phyloP scores from a whole-genome alignment of 768 basidiomycete species.

The Agrocybe chaxingu region DNA sequence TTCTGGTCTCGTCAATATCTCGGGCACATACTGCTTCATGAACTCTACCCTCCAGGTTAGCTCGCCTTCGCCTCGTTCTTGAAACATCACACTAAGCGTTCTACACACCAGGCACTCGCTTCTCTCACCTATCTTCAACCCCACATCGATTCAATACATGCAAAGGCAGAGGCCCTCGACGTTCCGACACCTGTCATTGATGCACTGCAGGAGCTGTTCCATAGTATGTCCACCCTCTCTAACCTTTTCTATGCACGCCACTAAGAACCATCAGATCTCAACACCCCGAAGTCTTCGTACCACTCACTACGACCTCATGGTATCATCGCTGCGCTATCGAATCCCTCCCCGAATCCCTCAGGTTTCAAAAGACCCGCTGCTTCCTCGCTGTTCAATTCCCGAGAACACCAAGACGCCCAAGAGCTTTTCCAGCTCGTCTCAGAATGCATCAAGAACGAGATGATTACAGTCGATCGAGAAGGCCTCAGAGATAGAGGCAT shows the following conservation, averaged over 20 bases:
- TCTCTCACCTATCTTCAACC: slow-evolving; percentile 81
- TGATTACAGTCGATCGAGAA: slow-evolving; percentile 69
- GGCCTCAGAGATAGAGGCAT: slow-evolving; percentile 69
- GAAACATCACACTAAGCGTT: background rate
- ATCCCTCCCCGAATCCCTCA: slow-evolving; percentile 34
- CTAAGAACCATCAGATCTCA: slow-evolving; percentile 45
- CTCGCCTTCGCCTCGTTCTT: slow-evolving; percentile 20
- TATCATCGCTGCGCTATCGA: slow-evolving; percentile 68
- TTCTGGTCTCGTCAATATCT: slow-evolving; percentile 92
- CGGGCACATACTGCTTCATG: slow-evolving; percentile 97
- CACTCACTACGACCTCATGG: slow-evolving; percentile 67
- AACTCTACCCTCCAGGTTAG: slow-evolving; percentile 87
- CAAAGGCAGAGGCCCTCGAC: slow-evolving; percentile 74
- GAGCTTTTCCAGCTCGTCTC: slow-evolving; percentile 95
- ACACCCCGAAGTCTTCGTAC: slow-evolving; percentile 55
- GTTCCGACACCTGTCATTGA: slow-evolving; percentile 87
- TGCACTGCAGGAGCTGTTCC: slow-evolving; percentile 67
- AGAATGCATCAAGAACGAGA: slow-evolving; percentile 85
- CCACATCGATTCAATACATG: slow-evolving; percentile 72
- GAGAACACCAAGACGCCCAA: slow-evolving; percentile 97
- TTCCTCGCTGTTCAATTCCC: slow-evolving; percentile 68
- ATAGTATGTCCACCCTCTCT: slow-evolving; percentile 36
- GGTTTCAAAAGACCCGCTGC: slow-evolving; percentile 34
- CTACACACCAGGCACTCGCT: slow-evolving; percentile 67
- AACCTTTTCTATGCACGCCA: slow-evolving; percentile 3